A percentile compares a stretch with the other conserved stretches of the same genome.
Evolutionary conservation across 129 eudicot genomes (phyloP).

Genomic region (Glebionis coronaria): DNA sequence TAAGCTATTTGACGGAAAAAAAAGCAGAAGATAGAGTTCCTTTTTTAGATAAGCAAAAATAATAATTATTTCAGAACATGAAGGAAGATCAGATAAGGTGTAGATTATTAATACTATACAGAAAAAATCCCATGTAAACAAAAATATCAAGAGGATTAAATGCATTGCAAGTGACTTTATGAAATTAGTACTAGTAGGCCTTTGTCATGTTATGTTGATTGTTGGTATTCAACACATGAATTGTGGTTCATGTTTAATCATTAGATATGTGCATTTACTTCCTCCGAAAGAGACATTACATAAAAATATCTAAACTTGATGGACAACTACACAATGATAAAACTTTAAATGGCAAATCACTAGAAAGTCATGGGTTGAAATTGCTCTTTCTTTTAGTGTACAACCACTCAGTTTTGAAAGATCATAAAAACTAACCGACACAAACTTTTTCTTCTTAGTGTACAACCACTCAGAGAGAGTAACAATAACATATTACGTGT

Average conservation of each 20-base stretch:
- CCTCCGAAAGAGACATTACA: conserved; percentile 24
- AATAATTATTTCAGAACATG: too few relatives aligned
- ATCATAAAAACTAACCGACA: too few relatives aligned
- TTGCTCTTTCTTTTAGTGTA: too few relatives aligned
- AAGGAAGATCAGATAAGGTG: background rate
- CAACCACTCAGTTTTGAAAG: too few relatives aligned
- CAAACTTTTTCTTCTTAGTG: too few relatives aligned
- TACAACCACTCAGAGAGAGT: too few relatives aligned
- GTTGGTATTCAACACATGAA: conserved; percentile 23
- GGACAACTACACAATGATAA: conserved; percentile 11
- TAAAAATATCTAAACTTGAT: conserved; percentile 24
- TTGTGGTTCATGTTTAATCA: conserved; percentile 30
- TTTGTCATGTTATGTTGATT: conserved; percentile 20
- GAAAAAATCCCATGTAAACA: background rate
- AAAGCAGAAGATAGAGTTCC: too few relatives aligned
- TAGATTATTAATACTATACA: background rate
- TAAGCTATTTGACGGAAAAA: too few relatives aligned
- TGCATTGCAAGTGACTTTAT: conserved; percentile 18
- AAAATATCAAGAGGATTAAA: background rate
- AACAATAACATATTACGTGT: too few relatives aligned
- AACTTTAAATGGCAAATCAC: too few relatives aligned
- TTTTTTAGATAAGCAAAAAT: too few relatives aligned
- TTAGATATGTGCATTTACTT: background rate
- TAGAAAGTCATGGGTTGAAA: too few relatives aligned
- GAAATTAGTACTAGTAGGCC: conserved; percentile 9